A percentile compares a stretch with the other conserved stretches of the same genome.
Conservation (phyloP, 352 stramenopile genomes). For the Phytophthora brassicae region DNA sequence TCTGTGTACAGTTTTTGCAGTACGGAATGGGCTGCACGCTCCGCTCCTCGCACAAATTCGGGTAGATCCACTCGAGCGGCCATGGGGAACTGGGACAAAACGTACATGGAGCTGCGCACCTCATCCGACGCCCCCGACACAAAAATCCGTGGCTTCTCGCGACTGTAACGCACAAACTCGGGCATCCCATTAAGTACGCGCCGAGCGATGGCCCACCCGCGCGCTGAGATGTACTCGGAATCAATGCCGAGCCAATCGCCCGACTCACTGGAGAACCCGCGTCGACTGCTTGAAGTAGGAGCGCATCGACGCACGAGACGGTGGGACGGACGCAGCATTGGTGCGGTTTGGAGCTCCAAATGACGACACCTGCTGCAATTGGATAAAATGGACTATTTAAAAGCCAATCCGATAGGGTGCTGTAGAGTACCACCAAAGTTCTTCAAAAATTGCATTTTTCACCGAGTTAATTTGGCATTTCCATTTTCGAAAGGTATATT, state of each 20-base stretch:
- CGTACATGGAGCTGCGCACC: conserved; percentile 52
- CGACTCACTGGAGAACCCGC: conserved; percentile 14
- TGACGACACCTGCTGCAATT: no score
- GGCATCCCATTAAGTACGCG: conserved; percentile 26
- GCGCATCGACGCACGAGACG: conserved; percentile 4
- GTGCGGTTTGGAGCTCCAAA: no score
- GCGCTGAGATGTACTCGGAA: conserved; percentile 29
- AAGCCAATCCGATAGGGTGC: no score
- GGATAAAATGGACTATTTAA: no score
- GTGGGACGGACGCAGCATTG: conserved; percentile 4
- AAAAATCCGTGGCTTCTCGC: conserved; percentile 35
- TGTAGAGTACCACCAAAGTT: no score
- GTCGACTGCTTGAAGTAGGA: background rate
- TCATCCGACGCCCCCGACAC: conserved; percentile 31
- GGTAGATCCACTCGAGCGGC: conserved; percentile 35
- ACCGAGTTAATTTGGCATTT: no score
- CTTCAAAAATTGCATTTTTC: no score
- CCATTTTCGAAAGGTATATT: no score
- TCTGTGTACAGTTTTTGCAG: conserved; percentile 49
- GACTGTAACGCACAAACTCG: conserved; percentile 23
- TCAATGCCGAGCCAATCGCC: conserved; percentile 23
- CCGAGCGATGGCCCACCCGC: conserved; percentile 18
- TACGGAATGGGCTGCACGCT: conserved; percentile 42
- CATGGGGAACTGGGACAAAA: conserved; percentile 47
- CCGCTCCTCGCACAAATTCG: conserved; percentile 42